Percentiles rank a stretch among this genome's conserved stretches.
Evolutionary conservation across 2,329 filamentous ascomycete genomes (phyloP).

Genomic region (Rugonectria rugulosa): DNA sequence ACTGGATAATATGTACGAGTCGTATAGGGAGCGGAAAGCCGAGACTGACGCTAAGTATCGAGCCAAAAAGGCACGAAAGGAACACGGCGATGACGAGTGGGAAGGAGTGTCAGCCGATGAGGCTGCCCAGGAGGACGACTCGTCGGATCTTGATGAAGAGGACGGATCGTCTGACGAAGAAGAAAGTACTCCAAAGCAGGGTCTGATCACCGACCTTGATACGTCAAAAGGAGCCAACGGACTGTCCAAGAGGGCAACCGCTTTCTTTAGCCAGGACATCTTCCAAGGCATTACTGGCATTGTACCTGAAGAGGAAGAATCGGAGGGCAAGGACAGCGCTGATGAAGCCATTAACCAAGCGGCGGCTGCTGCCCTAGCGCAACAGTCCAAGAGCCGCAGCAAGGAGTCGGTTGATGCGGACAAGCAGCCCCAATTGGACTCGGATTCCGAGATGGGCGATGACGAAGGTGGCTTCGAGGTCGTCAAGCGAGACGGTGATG

Average conservation of each 20-base stretch:
- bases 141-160: conserved; percentile 67
- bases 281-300: conserved; percentile 83
- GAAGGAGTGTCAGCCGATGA: conserved; percentile 81
- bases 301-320: conserved; percentile 56
- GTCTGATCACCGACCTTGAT: conserved; percentile 49
- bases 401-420: conserved; percentile 26
- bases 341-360: conserved; percentile 47
- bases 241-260: conserved; percentile 66
- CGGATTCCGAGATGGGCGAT: conserved; percentile 46
- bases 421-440: conserved; percentile 37
- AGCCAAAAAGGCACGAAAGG: conserved; percentile 85
- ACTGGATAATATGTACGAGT: conserved; percentile 86
- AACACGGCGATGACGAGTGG: conserved; percentile 88
- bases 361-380: conserved; percentile 35
- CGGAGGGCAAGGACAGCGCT: conserved; percentile 27
- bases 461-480: conserved; percentile 66
- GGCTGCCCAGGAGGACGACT: conserved; percentile 57
- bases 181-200: conserved; percentile 34
- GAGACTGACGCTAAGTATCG: conserved; percentile 85
- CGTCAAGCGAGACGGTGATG: conserved; percentile 57
- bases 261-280: conserved; percentile 95
- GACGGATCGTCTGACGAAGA: conserved; percentile 49
- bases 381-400: conserved; percentile 39
- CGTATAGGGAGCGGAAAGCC: conserved; percentile 82
- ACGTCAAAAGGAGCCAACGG: conserved; percentile 31